Evolutionary conservation across 1,139 yeast genomes (phyloP), one percentile per base, ranked within the genome.

Genomic region (Nakaseomyces glabratus): DNA sequence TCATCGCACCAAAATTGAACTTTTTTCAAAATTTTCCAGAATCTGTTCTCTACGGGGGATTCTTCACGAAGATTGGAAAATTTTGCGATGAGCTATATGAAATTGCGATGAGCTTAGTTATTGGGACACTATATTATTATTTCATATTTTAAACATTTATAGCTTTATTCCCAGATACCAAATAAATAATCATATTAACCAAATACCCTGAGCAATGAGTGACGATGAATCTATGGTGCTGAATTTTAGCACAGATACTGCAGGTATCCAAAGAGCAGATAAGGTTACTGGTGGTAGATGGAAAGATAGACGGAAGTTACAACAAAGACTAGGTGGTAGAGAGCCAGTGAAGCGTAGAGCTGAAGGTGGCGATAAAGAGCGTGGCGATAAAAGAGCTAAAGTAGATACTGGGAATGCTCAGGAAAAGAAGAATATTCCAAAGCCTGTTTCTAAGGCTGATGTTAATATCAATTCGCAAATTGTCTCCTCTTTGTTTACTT

Each of bases 401-500:
- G 20, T 22, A 13, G 25, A 16, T n/a, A 22, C 29, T 28, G 23
- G 39, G 14, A 16, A 39, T 15, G 16, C 29, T n/a, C 35, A 38
- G 28, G 43, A 40, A 26, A 24, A 36, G 12, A n/a, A n/a, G n/a
- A n/a, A n/a, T n/a, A 17, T 31, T 12, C 35, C 33, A 8, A 25
- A 17, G 36, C 28, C 25, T 31, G 31, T 33, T 20, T 29, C 40
- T 32, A 42, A 45, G 29, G 34, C 43, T 26, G 33, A 37, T 22
- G 23, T 31, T 15, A 24, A 35, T 39, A 40, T 35, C 30, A 17
- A 43, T 34, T 31, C 41, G 26, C 54, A 54, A 38, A 45, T 78
- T 51, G 88, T 88, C 1, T 82, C 96, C 0, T 86, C 96, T 1
- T 64, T 88, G 35, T 88, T 88, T 64, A 81, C 95, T 0, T 75